Evolutionary conservation across 169 alveolate genomes (phyloP).

Genomic region (Plasmodium vivax): DNA sequence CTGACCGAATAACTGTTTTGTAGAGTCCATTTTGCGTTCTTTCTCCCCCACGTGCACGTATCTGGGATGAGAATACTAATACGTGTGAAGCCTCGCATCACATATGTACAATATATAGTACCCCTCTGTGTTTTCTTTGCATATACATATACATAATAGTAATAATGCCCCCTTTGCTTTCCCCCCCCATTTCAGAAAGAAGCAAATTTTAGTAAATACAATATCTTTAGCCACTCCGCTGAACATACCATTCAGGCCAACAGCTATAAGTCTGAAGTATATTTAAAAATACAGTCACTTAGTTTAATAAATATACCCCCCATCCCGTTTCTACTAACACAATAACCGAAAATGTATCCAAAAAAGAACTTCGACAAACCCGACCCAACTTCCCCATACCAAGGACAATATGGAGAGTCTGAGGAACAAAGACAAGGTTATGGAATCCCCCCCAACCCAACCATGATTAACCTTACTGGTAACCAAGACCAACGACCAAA

Average conservation of each 20-base stretch:
- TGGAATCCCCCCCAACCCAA: background rate
- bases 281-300: background rate
- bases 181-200: background rate
- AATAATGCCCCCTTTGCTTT: background rate
- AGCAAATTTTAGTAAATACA: background rate
- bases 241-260: background rate
- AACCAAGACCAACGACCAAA: background rate
- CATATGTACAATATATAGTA: background rate
- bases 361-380: background rate
- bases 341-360: background rate
- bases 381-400: background rate
- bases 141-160: background rate
- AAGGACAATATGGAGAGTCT: background rate
- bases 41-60: background rate
- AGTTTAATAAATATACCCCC: background rate
- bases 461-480: constrained; percentile 4
- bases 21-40: background rate
- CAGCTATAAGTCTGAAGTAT: background rate
- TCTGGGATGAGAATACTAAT: background rate
- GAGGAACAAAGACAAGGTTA: background rate
- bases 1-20: background rate
- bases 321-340: background rate
- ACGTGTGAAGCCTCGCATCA: background rate
- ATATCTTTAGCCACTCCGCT: background rate
- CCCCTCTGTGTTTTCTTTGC: background rate